phyloP scores from a whole-genome alignment of 352 stramenopile genomes.

The Globisporangium camurandrum region DNA sequence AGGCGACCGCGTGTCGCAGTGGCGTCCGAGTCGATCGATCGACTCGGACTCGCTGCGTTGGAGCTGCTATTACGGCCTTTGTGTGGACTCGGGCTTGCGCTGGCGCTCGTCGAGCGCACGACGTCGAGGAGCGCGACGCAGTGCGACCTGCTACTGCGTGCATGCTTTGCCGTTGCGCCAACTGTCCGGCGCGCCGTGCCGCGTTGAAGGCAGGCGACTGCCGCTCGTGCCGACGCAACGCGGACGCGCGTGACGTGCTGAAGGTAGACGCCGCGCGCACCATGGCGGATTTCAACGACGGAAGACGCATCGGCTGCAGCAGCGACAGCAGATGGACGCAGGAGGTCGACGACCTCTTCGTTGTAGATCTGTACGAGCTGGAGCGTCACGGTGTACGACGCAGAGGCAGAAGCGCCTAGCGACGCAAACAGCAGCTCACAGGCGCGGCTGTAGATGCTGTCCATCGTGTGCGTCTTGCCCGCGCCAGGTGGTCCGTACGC shows the following conservation, averaged over 20 bases:
- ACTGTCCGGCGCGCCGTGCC: slow-evolving; percentile 26
- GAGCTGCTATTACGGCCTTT: too few relatives aligned
- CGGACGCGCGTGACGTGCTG: slow-evolving; percentile 49
- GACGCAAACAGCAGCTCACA: slow-evolving; percentile 34
- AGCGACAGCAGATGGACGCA: too few relatives aligned
- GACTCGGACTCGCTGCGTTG: too few relatives aligned
- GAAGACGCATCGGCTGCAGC: slow-evolving; percentile 1
- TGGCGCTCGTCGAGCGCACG: slow-evolving; percentile 33
- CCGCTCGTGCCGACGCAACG: slow-evolving; percentile 23
- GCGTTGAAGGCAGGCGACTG: slow-evolving; percentile 28
- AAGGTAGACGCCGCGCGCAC: slow-evolving; percentile 58
- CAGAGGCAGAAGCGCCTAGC: too few relatives aligned
- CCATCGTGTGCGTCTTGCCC: slow-evolving; percentile 35
- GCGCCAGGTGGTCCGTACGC: slow-evolving; percentile 89
- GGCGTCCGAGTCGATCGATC: too few relatives aligned
- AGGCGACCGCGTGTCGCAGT: too few relatives aligned
- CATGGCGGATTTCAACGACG: slow-evolving; percentile 61
- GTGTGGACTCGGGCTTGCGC: slow-evolving; percentile 22
- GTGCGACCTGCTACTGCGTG: slow-evolving; percentile 51
- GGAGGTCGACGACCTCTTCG: slow-evolving; percentile 76
- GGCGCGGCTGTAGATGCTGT: slow-evolving; percentile 35
- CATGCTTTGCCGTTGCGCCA: slow-evolving; percentile 16
- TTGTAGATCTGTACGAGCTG: slow-evolving; percentile 86
- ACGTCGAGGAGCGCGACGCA: slow-evolving; percentile 56
- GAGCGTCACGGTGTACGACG: slow-evolving; percentile 23